Evolutionary conservation across 495 filamentous ascomycete genomes (phyloP), one percentile per base, ranked within the genome.

Genomic region (Hypoxylon rickii): DNA sequence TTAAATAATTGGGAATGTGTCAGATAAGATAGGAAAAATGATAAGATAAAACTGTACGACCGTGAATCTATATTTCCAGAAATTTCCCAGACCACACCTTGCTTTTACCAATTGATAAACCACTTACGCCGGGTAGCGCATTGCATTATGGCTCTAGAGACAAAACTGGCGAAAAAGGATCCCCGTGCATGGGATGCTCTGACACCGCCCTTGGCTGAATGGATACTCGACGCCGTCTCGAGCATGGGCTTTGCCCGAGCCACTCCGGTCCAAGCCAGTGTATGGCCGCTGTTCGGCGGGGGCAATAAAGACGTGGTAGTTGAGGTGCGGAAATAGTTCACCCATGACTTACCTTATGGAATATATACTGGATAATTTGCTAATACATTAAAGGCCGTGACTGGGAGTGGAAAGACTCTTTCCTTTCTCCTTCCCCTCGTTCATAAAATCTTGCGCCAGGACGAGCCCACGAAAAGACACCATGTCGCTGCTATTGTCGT

Each of bases 261-360:
- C 75, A 98, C 94, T 2, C 94, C 94, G 1, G 94, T 97, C 12
- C 94, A 98, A 70, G 89, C 92, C 17, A 92, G 89, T 10, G 51
- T 65, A 46, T 90, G 97, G 58, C 92, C 93, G 8, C 80, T 96
- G 12, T 96, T 97, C 70, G 66, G 63, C 17, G 85, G 90, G 73
- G 86, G 85, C 6, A 90, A 97, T 70, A 97, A 97, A 63, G 94
- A 97, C 73, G 92, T 97, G 0, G 93, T 97, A 2, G 93, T 97
- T 20, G 92, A 96, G 70, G 80, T 81, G 60, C 3, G 64, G 13
- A 16, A 22, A 24, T 10, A 10, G 7, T 29, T 3, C 16, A 15
- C 24, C 12, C 1, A 7, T 32, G n/a, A n/a, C 32, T 26, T 21
- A 31, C 10, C 38, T 55, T 13, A 44, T 15, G 1, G 13, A 16